Evolutionary conservation across 2,329 filamentous ascomycete genomes (phyloP).

Genomic region (Aspergillus latus): DNA sequence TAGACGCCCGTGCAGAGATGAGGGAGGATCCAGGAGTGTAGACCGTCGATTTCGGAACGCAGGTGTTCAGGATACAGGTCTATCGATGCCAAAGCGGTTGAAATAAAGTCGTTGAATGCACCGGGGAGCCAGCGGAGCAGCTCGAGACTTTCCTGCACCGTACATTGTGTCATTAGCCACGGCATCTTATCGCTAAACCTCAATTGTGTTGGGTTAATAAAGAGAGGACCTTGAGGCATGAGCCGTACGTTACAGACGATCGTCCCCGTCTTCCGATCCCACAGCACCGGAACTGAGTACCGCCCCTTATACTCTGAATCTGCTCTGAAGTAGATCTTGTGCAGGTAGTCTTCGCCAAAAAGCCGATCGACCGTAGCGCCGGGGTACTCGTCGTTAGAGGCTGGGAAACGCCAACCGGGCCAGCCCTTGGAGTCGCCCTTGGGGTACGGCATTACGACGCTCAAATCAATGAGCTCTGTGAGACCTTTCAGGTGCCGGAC

Average conservation of each 20-base stretch:
- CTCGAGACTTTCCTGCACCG: conserved; percentile 37
- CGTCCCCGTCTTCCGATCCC: conserved; percentile 58
- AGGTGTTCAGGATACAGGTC: conserved; percentile 56
- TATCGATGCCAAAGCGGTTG: conserved; percentile 45
- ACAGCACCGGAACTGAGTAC: conserved; percentile 62
- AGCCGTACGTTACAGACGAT: conserved; percentile 63
- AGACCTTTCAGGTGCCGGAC: conserved; percentile 60
- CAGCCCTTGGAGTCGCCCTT: conserved; percentile 64
- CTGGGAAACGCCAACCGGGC: conserved; percentile 62
- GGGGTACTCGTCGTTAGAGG: conserved; percentile 54
- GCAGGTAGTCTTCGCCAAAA: conserved; percentile 59
- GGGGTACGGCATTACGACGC: conserved; percentile 64
- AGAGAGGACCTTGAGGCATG: too few species aligned
- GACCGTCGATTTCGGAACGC: conserved; percentile 52
- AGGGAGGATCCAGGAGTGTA: conserved; percentile 55
- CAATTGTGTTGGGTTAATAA: too few species aligned
- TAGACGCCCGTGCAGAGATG: conserved; percentile 63
- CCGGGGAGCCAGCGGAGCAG: conserved; percentile 59
- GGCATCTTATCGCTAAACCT: too few species aligned
- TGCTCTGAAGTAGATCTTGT: conserved; percentile 63
- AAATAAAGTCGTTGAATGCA: conserved; percentile 52
- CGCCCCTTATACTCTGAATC: conserved; percentile 61
- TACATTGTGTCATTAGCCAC: too few species aligned
- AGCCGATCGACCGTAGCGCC: conserved; percentile 61
- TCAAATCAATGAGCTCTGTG: conserved; percentile 54